A percentile compares a stretch with the other conserved stretches of the same genome.
Evolutionary conservation across 2,329 filamentous ascomycete genomes (phyloP).

Genomic region (Pseudogymnoascus sp.): DNA sequence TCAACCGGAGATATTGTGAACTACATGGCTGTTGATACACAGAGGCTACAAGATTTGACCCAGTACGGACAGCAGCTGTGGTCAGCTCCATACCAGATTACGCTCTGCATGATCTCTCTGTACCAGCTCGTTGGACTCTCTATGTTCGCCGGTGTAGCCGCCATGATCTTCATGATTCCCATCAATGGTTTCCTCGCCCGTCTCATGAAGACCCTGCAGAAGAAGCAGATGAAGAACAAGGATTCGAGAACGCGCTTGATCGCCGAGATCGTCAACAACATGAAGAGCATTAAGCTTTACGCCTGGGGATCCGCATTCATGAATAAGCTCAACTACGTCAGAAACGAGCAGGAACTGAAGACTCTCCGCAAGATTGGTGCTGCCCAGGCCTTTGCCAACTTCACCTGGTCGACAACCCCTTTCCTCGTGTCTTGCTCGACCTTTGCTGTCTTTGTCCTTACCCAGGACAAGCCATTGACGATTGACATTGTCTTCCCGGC

Average conservation of each 20-base stretch:
- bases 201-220: constrained; percentile 90
- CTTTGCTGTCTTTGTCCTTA: constrained; percentile 88
- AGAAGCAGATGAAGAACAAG: constrained; percentile 98
- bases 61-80: constrained; percentile 94
- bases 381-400: constrained; percentile 88
- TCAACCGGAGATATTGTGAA: constrained; percentile 98
- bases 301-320: constrained; percentile 97
- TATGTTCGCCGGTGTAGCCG: constrained; percentile 89
- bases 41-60: constrained; percentile 86
- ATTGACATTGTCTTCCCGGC: constrained; percentile 96
- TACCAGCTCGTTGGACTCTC: constrained; percentile 92
- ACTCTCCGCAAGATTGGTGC: constrained; percentile 94
- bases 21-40: constrained; percentile 97
- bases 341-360: constrained; percentile 92
- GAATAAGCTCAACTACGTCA: constrained; percentile 91
- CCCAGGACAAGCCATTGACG: constrained; percentile 69
- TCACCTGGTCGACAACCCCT: constrained; percentile 95
- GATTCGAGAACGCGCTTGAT: constrained; percentile 87
- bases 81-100: constrained; percentile 96
- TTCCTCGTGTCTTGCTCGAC: constrained; percentile 97
- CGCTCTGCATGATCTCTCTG: constrained; percentile 88
- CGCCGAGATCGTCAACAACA: constrained; percentile 97
- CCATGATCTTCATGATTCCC: constrained; percentile 97
- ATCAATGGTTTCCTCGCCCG: constrained; percentile 87
- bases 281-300: constrained; percentile 99